Conservation (phyloP, 495 filamentous ascomycete species). For the Podospora pseudocomata region DNA sequence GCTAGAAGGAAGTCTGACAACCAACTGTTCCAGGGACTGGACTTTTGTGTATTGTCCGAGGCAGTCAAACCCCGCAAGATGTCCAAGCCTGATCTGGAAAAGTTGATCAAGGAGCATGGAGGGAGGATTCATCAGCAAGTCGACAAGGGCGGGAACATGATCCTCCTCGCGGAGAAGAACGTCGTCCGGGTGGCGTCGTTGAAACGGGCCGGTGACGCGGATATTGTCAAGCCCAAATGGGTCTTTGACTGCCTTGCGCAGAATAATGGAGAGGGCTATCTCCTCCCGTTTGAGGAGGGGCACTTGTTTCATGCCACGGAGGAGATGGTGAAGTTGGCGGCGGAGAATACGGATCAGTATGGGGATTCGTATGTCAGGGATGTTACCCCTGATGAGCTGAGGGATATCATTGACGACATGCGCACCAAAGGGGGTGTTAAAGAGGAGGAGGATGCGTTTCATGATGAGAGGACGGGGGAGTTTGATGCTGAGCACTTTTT, state of each 20-base stretch:
- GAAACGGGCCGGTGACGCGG: constrained; percentile 61
- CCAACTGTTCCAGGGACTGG: constrained; percentile 63
- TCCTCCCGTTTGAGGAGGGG: constrained; percentile 47
- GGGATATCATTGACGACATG: constrained; percentile 44
- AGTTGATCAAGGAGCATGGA: constrained; percentile 81
- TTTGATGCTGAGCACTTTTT: constrained; percentile 44
- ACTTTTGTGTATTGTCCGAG: constrained; percentile 64
- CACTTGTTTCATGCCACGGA: constrained; percentile 48
- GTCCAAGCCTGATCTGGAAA: constrained; percentile 76
- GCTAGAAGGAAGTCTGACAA: constrained; percentile 27
- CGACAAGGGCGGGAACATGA: constrained; percentile 53
- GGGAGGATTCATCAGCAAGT: constrained; percentile 77
- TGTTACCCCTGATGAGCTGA: constrained; percentile 61
- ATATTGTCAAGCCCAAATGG: constrained; percentile 80
- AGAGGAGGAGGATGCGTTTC: neutral
- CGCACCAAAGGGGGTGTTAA: constrained; percentile 30
- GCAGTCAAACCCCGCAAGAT: constrained; percentile 53
- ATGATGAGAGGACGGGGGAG: constrained; percentile 14
- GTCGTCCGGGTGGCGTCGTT: constrained; percentile 83
- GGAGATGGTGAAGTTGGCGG: constrained; percentile 27
- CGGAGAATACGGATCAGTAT: constrained; percentile 64
- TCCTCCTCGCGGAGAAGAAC: constrained; percentile 77
- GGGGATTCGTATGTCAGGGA: constrained; percentile 83
- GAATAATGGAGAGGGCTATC: constrained; percentile 52
- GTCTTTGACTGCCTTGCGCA: constrained; percentile 77